Base-by-base conservation (phyloP, 2,329 filamentous ascomycete genomes). In the Celoporthe dispersa region DNA sequence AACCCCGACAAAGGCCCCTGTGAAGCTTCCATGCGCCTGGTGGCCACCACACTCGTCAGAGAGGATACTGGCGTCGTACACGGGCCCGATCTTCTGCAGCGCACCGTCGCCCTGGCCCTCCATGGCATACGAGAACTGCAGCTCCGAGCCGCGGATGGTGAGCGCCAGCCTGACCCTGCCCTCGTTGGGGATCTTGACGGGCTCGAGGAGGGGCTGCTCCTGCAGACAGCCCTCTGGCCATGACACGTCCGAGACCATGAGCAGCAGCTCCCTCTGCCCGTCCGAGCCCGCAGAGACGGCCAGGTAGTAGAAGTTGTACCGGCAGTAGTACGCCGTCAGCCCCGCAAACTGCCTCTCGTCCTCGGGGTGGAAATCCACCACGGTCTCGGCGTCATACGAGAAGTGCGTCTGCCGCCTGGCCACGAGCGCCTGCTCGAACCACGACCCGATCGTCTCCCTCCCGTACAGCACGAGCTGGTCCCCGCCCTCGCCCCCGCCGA, bases 301-400 rank as follows among this genome's bases (percentile, higher is more conserved):
- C 7, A 90, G 81, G 73, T 90, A 90, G 80, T 89, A 90, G 78
- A 90, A 90, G 78, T 90, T 90, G 79, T 82, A 90, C 3, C 88
- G 86, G 75, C 85, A 87, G 79, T 90, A 90, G 77, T 90, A 90
- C 0, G 87, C 86, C 16, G 85, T 86, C 9, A 91, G 79, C 0
- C 88, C 88, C 0, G 88, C 88, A 70, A 88, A 90, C 73, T 89
- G 84, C 14, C 88, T 82, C 79, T 89, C 87, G 74, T 90, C 88
- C 0, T 78, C 76, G 0, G 88, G 88, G 0, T 79, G 78, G 73
- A 88, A 89, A 69, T 84, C 81, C 2, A 89, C 73, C 0, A 83
- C 78, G 0, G 87, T 89, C 76, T 89, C 87, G 64, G 87, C 87
- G 68, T 89, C 87, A 74, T 86, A 88, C 1, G 86, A 88, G 76